Evolutionary conservation across 1,139 yeast species (phyloP).

Genomic region (Zygoascus hellenicus): DNA sequence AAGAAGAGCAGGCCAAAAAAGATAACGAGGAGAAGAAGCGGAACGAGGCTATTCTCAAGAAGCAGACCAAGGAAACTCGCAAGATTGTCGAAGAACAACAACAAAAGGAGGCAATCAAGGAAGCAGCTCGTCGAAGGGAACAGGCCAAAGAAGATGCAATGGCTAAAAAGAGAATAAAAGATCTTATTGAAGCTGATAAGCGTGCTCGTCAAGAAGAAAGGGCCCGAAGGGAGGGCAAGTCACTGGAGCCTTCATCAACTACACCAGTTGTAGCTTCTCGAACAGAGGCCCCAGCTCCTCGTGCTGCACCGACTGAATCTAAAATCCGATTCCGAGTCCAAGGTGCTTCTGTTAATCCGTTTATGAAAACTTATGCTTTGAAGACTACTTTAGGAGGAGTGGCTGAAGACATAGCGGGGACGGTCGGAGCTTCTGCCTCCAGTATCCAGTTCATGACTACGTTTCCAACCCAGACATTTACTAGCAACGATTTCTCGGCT

Average conservation of each 20-base stretch:
- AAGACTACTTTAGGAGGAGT: slow-evolving; percentile 30
- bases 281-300: slow-evolving; percentile 15
- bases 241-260: slow-evolving; percentile 13
- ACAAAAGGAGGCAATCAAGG: slow-evolving; percentile 31
- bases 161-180: slow-evolving; percentile 34
- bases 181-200: slow-evolving; percentile 36
- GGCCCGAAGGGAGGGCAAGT: slow-evolving; percentile 8
- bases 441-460: slow-evolving; percentile 28
- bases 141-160: slow-evolving; percentile 32
- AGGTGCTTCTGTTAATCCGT: slow-evolving; percentile 23
- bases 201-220: slow-evolving; percentile 28
- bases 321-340: slow-evolving; percentile 31
- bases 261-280: slow-evolving; percentile 6
- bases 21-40: slow-evolving; percentile 28
- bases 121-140: slow-evolving; percentile 31
- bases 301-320: slow-evolving; percentile 29
- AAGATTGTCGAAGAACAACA: slow-evolving; percentile 31
- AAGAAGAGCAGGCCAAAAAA: slow-evolving; percentile 29
- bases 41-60: slow-evolving; percentile 31
- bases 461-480: slow-evolving; percentile 30
- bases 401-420: slow-evolving; percentile 26
- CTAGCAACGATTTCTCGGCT: slow-evolving; percentile 23
- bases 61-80: slow-evolving; percentile 30
- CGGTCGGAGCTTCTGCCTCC: slow-evolving; percentile 22
- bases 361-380: slow-evolving; percentile 29